phyloP scores from a whole-genome alignment of 345 rosid genomes.

The Lepidium aucheri region DNA sequence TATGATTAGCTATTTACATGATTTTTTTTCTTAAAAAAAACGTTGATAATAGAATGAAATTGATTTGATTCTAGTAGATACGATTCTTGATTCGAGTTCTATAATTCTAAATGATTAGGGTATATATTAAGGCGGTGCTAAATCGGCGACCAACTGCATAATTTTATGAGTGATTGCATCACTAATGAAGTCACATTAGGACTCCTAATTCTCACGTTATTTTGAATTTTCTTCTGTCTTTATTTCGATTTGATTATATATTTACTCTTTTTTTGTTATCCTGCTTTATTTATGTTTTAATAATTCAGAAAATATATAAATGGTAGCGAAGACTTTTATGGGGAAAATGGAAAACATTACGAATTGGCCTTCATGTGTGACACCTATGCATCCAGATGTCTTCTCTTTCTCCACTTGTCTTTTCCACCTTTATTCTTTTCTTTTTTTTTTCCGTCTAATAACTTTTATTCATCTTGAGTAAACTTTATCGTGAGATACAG shows the following conservation, averaged over 20 bases:
- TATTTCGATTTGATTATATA: no score
- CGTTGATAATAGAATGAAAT: not conserved
- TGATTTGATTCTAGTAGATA: conserved; percentile 11
- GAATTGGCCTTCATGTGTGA: conserved; percentile 23
- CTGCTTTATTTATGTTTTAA: no score
- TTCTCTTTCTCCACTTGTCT: conserved; percentile 13
- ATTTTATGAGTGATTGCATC: not conserved
- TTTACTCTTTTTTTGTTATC: no score
- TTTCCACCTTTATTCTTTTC: not conserved
- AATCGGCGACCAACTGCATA: not conserved
- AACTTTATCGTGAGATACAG: no score
- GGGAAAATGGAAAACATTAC: not conserved
- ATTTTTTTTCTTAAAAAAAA: not conserved
- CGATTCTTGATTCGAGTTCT: not conserved
- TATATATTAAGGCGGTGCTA: not conserved
- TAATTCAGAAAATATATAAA: no score
- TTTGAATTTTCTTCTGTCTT: not conserved
- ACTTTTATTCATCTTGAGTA: no score
- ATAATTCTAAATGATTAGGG: not conserved
- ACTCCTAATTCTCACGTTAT: not conserved
- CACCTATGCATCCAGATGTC: conserved; percentile 22
- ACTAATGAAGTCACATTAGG: not conserved
- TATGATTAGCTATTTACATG: not conserved
- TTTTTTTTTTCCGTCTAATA: no score
- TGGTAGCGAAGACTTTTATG: not conserved